Percentiles rank a stretch among this genome's conserved stretches.
phyloP scores from a whole-genome alignment of 1,284 basidiomycete genomes.

The Cryptococcus sp. region DNA sequence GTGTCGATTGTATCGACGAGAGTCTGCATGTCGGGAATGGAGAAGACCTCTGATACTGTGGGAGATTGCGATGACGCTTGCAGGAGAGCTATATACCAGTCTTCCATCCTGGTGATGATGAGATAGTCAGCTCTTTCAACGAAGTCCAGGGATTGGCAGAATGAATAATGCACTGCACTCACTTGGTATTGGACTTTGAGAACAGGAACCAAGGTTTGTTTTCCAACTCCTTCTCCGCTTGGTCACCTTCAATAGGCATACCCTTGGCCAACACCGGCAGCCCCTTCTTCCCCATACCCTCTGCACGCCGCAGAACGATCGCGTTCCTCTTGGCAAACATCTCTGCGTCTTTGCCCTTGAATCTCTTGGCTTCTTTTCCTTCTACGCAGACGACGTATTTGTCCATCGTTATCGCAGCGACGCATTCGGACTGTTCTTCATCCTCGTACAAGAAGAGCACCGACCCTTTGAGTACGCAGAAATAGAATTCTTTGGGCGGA shows the following conservation, averaged over 20 bases:
- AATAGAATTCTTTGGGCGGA: conserved; percentile 84
- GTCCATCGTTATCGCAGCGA: conserved; percentile 75
- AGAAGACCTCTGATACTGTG: conserved; percentile 62
- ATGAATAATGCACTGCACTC: conserved; percentile 13
- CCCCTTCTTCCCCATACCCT: conserved; percentile 31
- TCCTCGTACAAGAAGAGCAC: conserved; percentile 90
- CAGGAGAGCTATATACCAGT: conserved; percentile 91
- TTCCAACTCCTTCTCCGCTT: conserved; percentile 54
- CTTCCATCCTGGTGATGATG: conserved; percentile 59
- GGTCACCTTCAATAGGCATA: conserved; percentile 26
- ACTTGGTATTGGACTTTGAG: conserved; percentile 72
- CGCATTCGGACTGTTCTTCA: conserved; percentile 80
- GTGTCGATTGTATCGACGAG: conserved; percentile 84
- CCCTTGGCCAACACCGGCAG: conserved; percentile 36
- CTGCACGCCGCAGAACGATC: conserved; percentile 70
- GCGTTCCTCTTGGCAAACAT: conserved; percentile 85
- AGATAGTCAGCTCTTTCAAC: background rate
- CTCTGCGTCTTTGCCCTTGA: conserved; percentile 62
- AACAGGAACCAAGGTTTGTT: conserved; percentile 84
- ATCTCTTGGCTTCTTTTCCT: conserved; percentile 60
- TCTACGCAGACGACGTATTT: conserved; percentile 72
- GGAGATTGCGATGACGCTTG: conserved; percentile 63
- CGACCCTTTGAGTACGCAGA: conserved; percentile 80
- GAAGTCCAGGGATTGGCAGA: background rate
- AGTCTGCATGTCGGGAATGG: conserved; percentile 74